Percentiles rank a stretch among this genome's conserved stretches.
Conservation (phyloP, 106 monocot genomes). For the Amphibolis antarctica region DNA sequence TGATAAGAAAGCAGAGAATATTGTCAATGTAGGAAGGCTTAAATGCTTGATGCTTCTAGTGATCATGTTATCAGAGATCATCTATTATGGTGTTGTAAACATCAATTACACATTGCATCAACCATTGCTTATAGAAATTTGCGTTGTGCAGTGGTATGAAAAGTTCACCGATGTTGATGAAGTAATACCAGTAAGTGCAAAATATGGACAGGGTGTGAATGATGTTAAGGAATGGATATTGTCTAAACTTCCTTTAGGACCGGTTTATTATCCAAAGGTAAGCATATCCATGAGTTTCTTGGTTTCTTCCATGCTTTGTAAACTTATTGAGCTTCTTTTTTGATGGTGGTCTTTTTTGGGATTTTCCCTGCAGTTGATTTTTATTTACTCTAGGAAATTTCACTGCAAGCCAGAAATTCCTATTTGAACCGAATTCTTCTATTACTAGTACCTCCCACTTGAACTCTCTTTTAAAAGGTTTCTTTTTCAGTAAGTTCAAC, state of each 20-base stretch:
- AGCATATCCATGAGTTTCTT: not conserved
- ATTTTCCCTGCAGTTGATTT: no score
- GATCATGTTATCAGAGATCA: no score
- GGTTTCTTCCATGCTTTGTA: not conserved
- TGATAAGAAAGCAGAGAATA: not conserved
- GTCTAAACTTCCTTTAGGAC: constrained; percentile 81
- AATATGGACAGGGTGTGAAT: constrained; percentile 81
- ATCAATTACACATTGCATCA: not conserved
- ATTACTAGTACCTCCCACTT: no score
- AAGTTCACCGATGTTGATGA: constrained; percentile 83
- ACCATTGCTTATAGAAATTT: not conserved
- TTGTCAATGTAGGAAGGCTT: not conserved
- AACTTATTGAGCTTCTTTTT: no score
- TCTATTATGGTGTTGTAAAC: not conserved
- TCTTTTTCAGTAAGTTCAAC: no score
- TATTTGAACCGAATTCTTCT: no score
- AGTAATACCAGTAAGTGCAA: constrained; percentile 96
- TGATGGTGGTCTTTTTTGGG: no score
- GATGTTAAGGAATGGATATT: constrained; percentile 93
- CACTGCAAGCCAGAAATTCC: no score
- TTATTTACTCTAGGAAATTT: no score
- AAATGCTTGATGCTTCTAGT: no score
- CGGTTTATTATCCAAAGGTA: constrained; percentile 94
- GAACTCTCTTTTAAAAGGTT: no score
- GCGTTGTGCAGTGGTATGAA: constrained; percentile 71